Percentiles rank a stretch among this genome's conserved stretches.
Conservation (phyloP, 1,139 yeast species). For the Pichiaceae sp. region DNA sequence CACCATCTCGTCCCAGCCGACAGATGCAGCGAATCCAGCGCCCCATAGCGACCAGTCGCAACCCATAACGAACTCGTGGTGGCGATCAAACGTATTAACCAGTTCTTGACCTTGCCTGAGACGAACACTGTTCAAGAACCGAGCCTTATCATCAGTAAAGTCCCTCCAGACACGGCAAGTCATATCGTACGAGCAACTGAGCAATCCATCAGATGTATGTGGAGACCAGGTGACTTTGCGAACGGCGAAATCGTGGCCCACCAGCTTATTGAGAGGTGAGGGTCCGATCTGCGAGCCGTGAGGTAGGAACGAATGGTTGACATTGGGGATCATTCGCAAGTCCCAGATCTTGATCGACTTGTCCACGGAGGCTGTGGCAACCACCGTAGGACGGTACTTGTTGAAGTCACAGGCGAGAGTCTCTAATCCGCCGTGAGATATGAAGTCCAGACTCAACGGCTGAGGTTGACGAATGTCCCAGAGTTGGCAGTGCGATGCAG, state of each 20-base stretch:
- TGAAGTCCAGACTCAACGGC: constrained; percentile 51
- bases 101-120: constrained; percentile 37
- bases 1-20: constrained; percentile 96
- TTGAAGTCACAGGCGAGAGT: constrained; percentile 82
- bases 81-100: constrained; percentile 54
- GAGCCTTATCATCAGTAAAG: constrained; percentile 44
- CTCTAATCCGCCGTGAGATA: constrained; percentile 78
- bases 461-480: constrained; percentile 78
- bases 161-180: constrained; percentile 83
- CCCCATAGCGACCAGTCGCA: constrained; percentile 98
- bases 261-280: constrained; percentile 66
- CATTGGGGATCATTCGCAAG: constrained; percentile 49
- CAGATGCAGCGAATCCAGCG: constrained; percentile 91
- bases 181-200: constrained; percentile 88
- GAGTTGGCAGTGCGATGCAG: constrained; percentile 67
- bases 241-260: constrained; percentile 88
- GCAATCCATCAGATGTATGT: constrained; percentile 60
- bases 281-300: constrained; percentile 46
- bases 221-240: constrained; percentile 85
- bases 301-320: constrained; percentile 25
- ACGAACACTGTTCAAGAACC: constrained; percentile 32
- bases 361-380: constrained; percentile 90
- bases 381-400: constrained; percentile 68
- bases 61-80: constrained; percentile 88
- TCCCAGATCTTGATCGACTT: constrained; percentile 84